Evolutionary conservation across 352 stramenopile genomes (phyloP), one percentile per base, ranked within the genome.

Genomic region (Pythium myriotylum): DNA sequence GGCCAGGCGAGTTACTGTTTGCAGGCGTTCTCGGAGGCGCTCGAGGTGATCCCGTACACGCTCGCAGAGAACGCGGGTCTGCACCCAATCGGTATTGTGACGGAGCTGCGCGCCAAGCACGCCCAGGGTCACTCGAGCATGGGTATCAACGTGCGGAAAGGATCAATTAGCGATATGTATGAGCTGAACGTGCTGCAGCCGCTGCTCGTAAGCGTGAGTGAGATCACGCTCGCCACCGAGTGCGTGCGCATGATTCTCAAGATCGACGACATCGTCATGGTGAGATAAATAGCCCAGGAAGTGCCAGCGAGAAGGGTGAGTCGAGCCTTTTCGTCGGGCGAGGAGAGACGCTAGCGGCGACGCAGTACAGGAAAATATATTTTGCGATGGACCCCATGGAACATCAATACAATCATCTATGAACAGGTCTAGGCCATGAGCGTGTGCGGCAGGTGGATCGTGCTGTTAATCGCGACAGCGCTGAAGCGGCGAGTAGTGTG

Each of bases 241-340:
- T 99, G 96, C 68, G 96, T 99, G 50, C 90, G 92, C 71, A 99
- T 99, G 97, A 99, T 99, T 73, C 93, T 99, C 81, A 99, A 99
- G 95, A 99, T 99, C 74, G 97, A 99, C 72, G 97, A 99, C 87
- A 96, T 99, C 54, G 96, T 99, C 54, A 97, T 98, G 73, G 95
- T 98, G 50, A 75, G 86, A 77, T 95, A 95, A 92, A 76, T 64
- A 22, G 58, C 43, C 39, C 26, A 53, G 26, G 22, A 53, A 50
- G 27, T 17, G 19, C 27, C 19, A 23, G 22, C 16, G 19, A 40
- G 4, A 19, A 24, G 32, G 27, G 29, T 19, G 32, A 55, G 13
- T 22, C 20, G 29, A 45, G 23, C 5, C 16, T 29, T 39, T 4
- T 26, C 13, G 22, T 12, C 22, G 10, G 4, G 40, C 9, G 8